phyloP scores from a whole-genome alignment of 495 filamentous ascomycete species.

The Mycothermus thermophilus region DNA sequence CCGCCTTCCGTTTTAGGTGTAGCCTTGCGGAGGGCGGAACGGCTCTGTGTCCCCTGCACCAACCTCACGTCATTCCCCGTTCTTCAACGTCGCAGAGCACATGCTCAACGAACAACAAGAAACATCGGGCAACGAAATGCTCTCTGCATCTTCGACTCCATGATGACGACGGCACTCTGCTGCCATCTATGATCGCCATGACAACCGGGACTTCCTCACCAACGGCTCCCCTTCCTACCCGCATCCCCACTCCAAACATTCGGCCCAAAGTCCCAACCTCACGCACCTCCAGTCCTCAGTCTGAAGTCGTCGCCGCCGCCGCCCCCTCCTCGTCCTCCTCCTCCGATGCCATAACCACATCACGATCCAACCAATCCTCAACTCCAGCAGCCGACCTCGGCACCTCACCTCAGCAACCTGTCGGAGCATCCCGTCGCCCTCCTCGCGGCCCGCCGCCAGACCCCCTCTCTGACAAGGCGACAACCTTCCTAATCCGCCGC shows the following conservation, averaged over 20 bases:
- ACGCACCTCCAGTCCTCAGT: constrained; percentile 6
- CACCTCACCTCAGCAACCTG: background rate
- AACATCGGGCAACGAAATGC: constrained; percentile 1
- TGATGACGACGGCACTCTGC: constrained; percentile 1
- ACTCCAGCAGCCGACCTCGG: constrained; percentile 1
- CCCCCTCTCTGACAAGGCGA: constrained; percentile 38
- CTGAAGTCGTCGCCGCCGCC: no score
- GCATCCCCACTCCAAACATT: constrained; percentile 16
- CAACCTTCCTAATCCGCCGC: constrained; percentile 36
- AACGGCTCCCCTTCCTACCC: constrained; percentile 12
- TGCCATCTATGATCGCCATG: constrained; percentile 8
- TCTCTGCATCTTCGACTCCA: background rate
- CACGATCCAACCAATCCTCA: background rate
- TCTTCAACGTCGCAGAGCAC: no score
- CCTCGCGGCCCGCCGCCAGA: no score
- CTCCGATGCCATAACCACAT: no score
- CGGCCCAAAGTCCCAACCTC: constrained; percentile 5
- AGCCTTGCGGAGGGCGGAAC: constrained; percentile 3
- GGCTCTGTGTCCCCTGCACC: constrained; percentile 6
- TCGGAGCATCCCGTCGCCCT: no score
- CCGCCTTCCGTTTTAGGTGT: constrained; percentile 15
- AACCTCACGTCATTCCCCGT: no score
- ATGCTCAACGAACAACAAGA: constrained; percentile 1
- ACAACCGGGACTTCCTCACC: constrained; percentile 14
- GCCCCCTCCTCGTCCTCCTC: no score